A percentile compares a stretch with the other conserved stretches of the same genome.
Evolutionary conservation across 805 yeast genomes (phyloP).

Genomic region (Saccharomyces eubayanus): DNA sequence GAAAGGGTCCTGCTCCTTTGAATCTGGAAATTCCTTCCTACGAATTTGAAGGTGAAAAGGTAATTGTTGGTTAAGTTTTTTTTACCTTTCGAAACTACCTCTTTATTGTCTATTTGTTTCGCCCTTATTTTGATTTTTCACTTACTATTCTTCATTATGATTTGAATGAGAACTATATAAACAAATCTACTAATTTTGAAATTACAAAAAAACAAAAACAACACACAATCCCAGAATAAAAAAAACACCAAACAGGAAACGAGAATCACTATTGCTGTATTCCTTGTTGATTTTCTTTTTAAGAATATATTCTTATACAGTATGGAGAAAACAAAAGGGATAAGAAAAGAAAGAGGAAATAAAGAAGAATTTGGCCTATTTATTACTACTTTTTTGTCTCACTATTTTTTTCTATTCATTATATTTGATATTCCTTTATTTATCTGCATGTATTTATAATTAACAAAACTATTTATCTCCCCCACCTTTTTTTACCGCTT

Average conservation of each 20-base stretch:
- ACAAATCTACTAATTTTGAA: neutral
- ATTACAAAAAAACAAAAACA: neutral
- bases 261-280: neutral
- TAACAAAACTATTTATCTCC: neutral
- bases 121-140: neutral
- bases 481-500: neutral
- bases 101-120: neutral
- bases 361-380: neutral
- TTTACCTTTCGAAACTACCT: neutral
- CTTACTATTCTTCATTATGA: neutral
- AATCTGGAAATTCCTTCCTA: conserved; percentile 95
- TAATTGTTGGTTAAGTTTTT: conserved; percentile 70
- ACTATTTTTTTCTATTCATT: neutral
- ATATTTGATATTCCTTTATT: neutral
- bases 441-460: neutral
- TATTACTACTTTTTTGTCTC: neutral
- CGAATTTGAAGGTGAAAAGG: conserved; percentile 74
- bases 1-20: conserved; percentile 99
- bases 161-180: neutral
- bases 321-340: neutral
- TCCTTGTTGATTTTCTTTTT: neutral
- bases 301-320: neutral
- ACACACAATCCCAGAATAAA: neutral
- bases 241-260: neutral
- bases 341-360: neutral